Evolutionary conservation across 208 protist species (phyloP).

Genomic region (Wallacemonas collosoma): DNA sequence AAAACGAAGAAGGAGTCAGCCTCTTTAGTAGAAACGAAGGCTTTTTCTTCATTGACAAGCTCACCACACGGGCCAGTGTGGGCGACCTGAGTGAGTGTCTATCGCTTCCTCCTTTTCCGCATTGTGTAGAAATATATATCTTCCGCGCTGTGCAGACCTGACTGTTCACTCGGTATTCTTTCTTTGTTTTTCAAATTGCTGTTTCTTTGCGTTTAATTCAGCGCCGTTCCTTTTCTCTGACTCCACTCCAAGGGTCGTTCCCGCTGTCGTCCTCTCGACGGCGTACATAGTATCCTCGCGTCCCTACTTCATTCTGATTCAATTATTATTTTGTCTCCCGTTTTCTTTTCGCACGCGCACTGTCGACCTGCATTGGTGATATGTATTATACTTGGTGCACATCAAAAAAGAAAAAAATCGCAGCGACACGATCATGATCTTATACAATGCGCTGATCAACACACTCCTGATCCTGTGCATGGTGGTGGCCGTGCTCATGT

Average conservation of each 20-base stretch:
- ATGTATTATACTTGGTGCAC: neutral
- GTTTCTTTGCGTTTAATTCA: neutral
- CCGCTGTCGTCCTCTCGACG: no score
- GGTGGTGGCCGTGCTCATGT: constrained; percentile 29
- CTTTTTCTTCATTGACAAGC: no score
- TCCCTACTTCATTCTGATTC: no score
- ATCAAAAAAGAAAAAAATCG: neutral
- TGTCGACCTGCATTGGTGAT: no score
- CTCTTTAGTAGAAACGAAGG: no score
- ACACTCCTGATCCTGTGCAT: constrained; percentile 30
- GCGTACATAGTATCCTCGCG: no score
- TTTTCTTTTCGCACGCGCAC: neutral
- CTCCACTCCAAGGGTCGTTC: no score
- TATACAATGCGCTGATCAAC: constrained; percentile 39
- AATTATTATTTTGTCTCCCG: neutral
- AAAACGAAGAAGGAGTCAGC: no score
- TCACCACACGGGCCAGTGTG: no score
- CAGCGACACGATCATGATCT: constrained; percentile 31
- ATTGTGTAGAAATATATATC: neutral
- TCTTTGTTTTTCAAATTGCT: neutral
- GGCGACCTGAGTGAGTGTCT: neutral
- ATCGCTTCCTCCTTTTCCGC: neutral
- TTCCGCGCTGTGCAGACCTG: neutral
- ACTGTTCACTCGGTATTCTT: neutral
- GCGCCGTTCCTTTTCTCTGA: no score